Evolutionary conservation across 164 flowering plant genomes (phyloP), one percentile per base, ranked within the genome.

Genomic region (Vitis rupestris): DNA sequence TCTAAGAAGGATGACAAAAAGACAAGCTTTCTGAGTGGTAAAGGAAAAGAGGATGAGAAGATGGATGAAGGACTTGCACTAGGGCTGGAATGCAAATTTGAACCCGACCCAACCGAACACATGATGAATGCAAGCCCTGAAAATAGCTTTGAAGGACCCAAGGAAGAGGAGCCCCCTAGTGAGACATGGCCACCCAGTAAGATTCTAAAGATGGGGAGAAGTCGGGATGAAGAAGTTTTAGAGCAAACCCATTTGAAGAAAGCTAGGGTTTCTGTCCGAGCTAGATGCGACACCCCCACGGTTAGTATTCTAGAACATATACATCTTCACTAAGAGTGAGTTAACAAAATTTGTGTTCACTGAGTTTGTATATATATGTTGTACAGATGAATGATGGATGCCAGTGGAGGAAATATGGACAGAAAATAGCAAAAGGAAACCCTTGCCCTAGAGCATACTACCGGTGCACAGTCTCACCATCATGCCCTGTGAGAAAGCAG

Each of bases 241-340:
- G 80, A 78, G 29, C 85, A 78, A 31, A 56, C 71, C 30, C 76
- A 61, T 19, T 67, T 78, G 52, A 89, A 87, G 85, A 89, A 82
- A 78, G 85, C 91, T 69, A 83, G 93, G 78, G 93, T 89, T 75
- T 85, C 87, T 65, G 86, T 89, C 1, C 74, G 90, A 70, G 86
- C 88, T 64, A 79, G 87, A 80, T 89, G 93, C 19, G 87, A 83
- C 7, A 54, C 88, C 14, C 87, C 86, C 52, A 89, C 91, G 64
- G 91, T 89, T 44, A 74, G 87, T 79, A 70, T 7, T 0, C 2
- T 50, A 12, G 15, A 16, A 30, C 48, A 14, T 27, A 2, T 2
- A 50, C 12, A n/a, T 57, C 29, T 10, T 3, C 9, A 4, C 19
- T 57, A 19, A 19, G 29, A 19, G 27, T 57, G 59, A 57, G 3